Evolutionary conservation across 2,329 filamentous ascomycete species (phyloP), one percentile per base, ranked within the genome.

Genomic region (Botrytis squamosa): DNA sequence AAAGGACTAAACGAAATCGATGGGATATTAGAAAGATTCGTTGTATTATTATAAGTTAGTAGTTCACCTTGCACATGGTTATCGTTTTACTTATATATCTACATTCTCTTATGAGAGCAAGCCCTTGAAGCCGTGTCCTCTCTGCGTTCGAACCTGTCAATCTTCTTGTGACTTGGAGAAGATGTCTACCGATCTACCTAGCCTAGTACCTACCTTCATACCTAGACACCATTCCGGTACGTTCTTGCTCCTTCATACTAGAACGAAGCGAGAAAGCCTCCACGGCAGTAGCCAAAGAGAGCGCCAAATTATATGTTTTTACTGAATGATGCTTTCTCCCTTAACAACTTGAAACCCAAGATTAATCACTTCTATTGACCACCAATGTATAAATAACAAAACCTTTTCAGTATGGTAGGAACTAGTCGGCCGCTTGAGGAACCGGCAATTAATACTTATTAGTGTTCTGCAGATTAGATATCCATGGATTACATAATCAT

Each of bases 261-360:
- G 42, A 65, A 42, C 40, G 62, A 46, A 65, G 63, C 63, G 29
- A 65, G 44, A 36, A 46, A 36, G 18, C 42, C n/a, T 36, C 63
- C 63, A 65, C 63, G 42, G 63, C 63, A 65, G 40, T 65, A 29
- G 29, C 42, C 63, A 65, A 36, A 29, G n/a, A 20, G n/a, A 65
- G 63, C 63, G n/a, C 46, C 29, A 29, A 40, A 38, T 25, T 16
- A 25, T 9, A 20, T 20, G 20, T 36, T 7, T 5, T 8, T 57
- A 18, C n/a, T 57, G n/a, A 36, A 60, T 18, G 20, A 60, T 22
- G 57, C 29, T 25, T 44, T 33, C 40, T 44, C 40, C 9, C 20
- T 20, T 64, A 1, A 29, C 6, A 49, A 49, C 44, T 49, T 49
- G 20, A 20, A 18, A 29, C 18, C 33, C n/a, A 44, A 60, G 18